Conservation (phyloP, 2,329 filamentous ascomycete species). For the Ciborinia camelliae region DNA sequence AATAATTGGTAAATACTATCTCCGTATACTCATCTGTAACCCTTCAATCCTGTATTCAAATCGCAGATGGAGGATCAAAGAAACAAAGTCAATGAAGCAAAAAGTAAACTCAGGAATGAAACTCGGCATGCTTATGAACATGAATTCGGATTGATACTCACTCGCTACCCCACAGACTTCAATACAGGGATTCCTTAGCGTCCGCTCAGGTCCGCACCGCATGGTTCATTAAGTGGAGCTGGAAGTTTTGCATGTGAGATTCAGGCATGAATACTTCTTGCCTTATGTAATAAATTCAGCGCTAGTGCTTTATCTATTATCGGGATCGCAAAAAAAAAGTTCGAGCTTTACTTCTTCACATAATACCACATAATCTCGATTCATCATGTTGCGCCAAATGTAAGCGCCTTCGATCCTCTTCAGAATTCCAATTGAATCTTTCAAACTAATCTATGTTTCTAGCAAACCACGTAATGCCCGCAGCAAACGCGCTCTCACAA, state of each 20-base stretch:
- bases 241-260: conserved; percentile 31
- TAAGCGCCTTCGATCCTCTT: conserved; percentile 18
- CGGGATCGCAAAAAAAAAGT: conserved; percentile 22
- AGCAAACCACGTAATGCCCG: conserved; percentile 77
- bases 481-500: conserved; percentile 91
- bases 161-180: conserved; percentile 24
- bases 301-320: conserved; percentile 26
- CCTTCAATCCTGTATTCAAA: neutral
- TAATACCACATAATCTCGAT: conserved; percentile 22
- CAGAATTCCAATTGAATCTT: neutral
- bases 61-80: conserved; percentile 9
- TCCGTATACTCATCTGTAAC: neutral
- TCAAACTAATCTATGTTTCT: conserved; percentile 12
- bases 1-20: neutral
- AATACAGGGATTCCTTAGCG: conserved; percentile 8
- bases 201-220: conserved; percentile 15
- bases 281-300: neutral
- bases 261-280: neutral
- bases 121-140: conserved; percentile 17
- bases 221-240: too few species aligned
- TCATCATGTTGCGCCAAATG: conserved; percentile 40
- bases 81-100: neutral
- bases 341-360: conserved; percentile 15
- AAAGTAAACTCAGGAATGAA: conserved; percentile 23
- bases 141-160: conserved; percentile 21